phyloP scores from a whole-genome alignment of 129 eudicot genomes.

The Gnaphalium uliginosum region DNA sequence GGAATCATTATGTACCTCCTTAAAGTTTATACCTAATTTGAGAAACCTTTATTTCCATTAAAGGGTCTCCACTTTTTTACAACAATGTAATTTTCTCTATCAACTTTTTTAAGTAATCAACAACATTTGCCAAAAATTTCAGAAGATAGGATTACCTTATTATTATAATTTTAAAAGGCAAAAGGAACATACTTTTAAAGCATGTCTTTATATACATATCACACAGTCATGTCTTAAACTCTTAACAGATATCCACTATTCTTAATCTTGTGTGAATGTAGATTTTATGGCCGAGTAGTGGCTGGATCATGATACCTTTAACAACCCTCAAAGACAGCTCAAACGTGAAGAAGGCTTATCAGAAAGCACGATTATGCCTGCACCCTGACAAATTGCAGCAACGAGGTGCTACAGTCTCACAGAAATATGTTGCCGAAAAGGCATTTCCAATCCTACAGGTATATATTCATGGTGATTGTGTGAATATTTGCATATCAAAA shows the following conservation, averaged over 20 bases:
- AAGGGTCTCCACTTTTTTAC: background rate
- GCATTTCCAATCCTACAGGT: slow-evolving; percentile 82
- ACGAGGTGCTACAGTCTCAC: slow-evolving; percentile 60
- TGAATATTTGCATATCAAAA: background rate
- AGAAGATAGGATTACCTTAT: background rate
- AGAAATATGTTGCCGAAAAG: slow-evolving; percentile 69
- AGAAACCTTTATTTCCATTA: background rate
- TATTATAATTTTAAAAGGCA: background rate
- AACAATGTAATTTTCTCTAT: too few species aligned
- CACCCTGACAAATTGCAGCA: slow-evolving; percentile 87
- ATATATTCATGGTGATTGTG: background rate
- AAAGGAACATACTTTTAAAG: background rate
- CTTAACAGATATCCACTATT: background rate
- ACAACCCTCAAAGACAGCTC: slow-evolving; percentile 54
- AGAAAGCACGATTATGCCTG: slow-evolving; percentile 71
- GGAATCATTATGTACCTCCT: too few species aligned
- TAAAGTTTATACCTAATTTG: too few species aligned
- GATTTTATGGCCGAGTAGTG: slow-evolving; percentile 83
- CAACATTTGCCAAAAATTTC: background rate
- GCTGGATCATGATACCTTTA: slow-evolving; percentile 58
- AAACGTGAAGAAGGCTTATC: slow-evolving; percentile 77
- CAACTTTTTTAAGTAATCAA: background rate
- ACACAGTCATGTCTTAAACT: background rate
- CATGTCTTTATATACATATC: background rate
- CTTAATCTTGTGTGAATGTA: slow-evolving; percentile 18